These are phyloP conservation scores for Cadophora gregata DNA, from an alignment of 2,329 filamentous ascomycete species.

Conservation along the genomic window DNA sequence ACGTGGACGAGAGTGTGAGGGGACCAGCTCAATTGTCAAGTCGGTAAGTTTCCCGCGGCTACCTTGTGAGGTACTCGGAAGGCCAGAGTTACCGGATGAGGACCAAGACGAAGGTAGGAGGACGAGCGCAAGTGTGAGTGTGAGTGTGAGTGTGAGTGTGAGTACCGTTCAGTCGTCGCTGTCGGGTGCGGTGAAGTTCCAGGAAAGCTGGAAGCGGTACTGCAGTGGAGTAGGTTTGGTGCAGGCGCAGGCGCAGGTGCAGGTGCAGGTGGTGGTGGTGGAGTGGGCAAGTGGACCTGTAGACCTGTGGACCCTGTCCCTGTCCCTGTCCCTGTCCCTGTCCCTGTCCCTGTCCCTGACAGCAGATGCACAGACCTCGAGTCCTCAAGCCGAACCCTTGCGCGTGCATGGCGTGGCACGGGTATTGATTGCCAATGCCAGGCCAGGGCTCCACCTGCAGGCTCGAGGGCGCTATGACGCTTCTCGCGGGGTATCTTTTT, in stretches of 20 bases:
- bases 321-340: not conserved
- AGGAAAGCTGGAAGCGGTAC: constrained; percentile 7
- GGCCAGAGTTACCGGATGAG: not conserved
- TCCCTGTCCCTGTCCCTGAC: constrained; percentile 1
- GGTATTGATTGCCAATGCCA: not conserved
- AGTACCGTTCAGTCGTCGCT: not conserved
- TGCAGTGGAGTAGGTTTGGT: not conserved
- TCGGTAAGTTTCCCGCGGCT: not conserved
- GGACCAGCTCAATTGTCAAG: not conserved
- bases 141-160: not conserved
- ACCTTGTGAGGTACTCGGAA: not conserved
- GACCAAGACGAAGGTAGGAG: not conserved
- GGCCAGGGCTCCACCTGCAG: no score
- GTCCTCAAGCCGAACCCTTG: not conserved
- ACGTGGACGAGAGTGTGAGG: not conserved
- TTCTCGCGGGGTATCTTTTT: constrained; percentile 23
- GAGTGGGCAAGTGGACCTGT: no score
- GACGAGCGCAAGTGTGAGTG: no score
- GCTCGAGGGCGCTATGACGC: constrained; percentile 24
- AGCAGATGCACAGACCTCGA: constrained; percentile 18
- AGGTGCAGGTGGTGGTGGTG: not conserved
- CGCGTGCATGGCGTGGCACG: constrained; percentile 10
- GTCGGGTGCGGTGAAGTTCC: not conserved
- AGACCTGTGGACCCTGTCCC: not conserved
- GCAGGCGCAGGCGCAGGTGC: not conserved